Conservation (phyloP, 1,284 basidiomycete genomes). For the Rhodotorula sp. region DNA sequence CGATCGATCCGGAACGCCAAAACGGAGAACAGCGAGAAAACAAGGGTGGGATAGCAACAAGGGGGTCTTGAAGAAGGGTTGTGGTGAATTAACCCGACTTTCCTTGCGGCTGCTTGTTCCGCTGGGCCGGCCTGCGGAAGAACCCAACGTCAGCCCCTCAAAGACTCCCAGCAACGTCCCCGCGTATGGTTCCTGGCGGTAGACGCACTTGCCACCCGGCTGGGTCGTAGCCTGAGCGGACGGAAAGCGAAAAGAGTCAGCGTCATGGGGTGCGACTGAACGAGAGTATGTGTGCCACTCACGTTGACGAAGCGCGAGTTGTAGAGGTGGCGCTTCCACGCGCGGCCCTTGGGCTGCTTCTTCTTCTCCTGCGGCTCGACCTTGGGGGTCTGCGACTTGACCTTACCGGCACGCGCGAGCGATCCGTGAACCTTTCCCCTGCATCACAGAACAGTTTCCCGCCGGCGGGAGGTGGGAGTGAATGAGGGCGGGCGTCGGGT, state of each 20-base stretch:
- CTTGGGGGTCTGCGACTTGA: conserved; percentile 53
- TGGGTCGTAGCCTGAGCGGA: conserved; percentile 47
- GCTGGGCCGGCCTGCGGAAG: conserved; percentile 3
- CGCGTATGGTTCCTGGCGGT: too few relatives aligned
- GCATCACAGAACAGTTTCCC: not conserved
- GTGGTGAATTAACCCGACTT: conserved; percentile 19
- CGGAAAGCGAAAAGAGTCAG: not conserved
- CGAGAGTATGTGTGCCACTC: conserved; percentile 10
- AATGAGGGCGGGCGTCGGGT: not conserved
- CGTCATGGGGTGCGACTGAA: not conserved
- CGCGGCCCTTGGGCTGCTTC: conserved; percentile 39
- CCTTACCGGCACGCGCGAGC: conserved; percentile 96
- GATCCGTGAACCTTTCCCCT: conserved; percentile 90
- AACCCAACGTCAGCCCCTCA: not conserved
- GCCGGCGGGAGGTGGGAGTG: not conserved
- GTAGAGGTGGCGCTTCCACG: conserved; percentile 39
- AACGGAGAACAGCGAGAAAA: not conserved
- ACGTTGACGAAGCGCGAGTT: conserved; percentile 32
- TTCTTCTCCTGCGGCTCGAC: conserved; percentile 42
- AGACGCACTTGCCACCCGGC: conserved; percentile 13
- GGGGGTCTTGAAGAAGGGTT: not conserved
- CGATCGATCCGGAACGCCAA: not conserved
- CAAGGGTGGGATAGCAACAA: not conserved
- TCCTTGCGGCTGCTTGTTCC: conserved; percentile 17
- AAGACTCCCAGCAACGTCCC: too few relatives aligned